phyloP scores from a whole-genome alignment of 106 monocot genomes.

The Apostasia shenzhenica region DNA sequence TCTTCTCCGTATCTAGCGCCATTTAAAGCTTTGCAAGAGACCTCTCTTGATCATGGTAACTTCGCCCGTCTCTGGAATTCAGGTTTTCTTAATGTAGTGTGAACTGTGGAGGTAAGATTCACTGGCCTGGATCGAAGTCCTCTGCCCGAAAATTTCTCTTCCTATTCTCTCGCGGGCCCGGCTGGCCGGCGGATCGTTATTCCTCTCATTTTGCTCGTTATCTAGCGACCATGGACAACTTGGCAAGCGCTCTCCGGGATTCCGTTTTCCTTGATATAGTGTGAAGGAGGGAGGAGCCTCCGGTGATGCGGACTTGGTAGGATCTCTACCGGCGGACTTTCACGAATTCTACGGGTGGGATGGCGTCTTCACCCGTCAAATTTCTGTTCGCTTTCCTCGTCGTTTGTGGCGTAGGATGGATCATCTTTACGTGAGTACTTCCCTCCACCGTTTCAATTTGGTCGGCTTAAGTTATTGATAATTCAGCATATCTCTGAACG shows the following conservation, averaged over 20 bases:
- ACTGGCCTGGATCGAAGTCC: no score
- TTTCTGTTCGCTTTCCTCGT: constrained; percentile 62
- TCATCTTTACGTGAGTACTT: constrained; percentile 59
- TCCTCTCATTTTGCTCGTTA: no score
- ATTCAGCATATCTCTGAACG: no score
- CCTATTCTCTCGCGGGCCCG: no score
- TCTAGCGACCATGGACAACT: no score
- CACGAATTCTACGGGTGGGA: constrained; percentile 1
- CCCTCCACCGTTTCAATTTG: not conserved
- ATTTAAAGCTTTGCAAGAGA: not conserved
- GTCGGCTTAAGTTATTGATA: not conserved
- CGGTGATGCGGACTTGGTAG: not conserved
- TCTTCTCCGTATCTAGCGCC: not conserved
- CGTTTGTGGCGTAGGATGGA: constrained; percentile 60
- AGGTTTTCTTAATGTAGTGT: not conserved
- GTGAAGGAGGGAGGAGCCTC: not conserved
- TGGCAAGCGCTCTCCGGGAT: not conserved
- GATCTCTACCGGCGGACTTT: not conserved
- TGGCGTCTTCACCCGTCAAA: constrained; percentile 75
- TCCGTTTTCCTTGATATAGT: not conserved
- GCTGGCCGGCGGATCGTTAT: no score
- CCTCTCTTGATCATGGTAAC: not conserved
- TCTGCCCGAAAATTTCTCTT: no score
- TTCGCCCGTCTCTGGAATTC: not conserved
- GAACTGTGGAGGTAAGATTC: not conserved